These are phyloP conservation scores for Phyllosticta citriasiana DNA, from an alignment of 2,329 filamentous ascomycete species.

Conservation along the genomic window DNA sequence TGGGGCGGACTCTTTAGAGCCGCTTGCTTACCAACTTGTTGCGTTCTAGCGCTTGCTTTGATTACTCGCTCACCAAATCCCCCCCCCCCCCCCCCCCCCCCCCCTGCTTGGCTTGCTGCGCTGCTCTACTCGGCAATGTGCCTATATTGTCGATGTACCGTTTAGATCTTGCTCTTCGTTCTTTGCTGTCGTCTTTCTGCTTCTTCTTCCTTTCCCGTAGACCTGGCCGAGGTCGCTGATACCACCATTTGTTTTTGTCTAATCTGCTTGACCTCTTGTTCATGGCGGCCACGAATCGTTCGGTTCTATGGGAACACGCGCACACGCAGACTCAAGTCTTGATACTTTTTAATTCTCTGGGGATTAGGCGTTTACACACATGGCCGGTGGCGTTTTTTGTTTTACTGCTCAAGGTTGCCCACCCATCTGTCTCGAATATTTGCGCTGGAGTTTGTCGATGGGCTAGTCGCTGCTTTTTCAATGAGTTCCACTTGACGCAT, in stretches of 20 bases:
- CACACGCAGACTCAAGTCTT: not conserved
- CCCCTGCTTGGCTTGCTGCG: not conserved
- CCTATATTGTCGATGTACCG: too few species aligned
- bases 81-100: too few species aligned
- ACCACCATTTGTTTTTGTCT: constrained; percentile 2
- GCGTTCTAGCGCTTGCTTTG: constrained; percentile 7
- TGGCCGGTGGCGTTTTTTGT: not conserved
- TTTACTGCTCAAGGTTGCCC: too few species aligned
- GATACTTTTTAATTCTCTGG: not conserved
- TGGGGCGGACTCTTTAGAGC: not conserved
- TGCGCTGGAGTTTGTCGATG: too few species aligned
- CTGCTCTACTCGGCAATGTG: not conserved
- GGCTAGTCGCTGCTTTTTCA: too few species aligned
- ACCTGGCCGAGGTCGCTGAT: constrained; percentile 8
- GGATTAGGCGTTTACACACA: not conserved
- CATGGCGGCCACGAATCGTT: constrained; percentile 2
- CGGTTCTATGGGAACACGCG: not conserved
- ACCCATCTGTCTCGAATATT: too few species aligned
- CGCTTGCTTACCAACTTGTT: constrained; percentile 6
- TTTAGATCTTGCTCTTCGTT: too few species aligned
- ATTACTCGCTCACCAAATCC: not conserved
- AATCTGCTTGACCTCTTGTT: not conserved
- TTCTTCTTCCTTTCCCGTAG: not conserved
- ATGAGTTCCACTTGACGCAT: too few species aligned
- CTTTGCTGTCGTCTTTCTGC: too few species aligned